phyloP scores from a whole-genome alignment of 176 grass and related monocot species.

The Melocanna baccifera region DNA sequence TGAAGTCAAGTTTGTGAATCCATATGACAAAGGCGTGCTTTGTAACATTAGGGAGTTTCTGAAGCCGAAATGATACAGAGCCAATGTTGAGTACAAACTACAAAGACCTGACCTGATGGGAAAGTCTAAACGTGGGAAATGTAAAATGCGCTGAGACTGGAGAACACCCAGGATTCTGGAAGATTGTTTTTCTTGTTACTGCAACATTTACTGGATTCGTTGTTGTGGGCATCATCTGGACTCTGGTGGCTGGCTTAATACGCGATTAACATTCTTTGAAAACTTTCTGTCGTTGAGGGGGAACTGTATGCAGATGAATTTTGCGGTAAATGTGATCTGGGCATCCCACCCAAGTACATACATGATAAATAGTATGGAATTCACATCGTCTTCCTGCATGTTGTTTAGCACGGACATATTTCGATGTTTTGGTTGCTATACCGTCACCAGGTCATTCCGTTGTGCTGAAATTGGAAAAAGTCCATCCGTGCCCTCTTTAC shows the following conservation, averaged over 20 bases:
- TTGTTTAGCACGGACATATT: background rate
- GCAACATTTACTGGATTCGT: constrained; percentile 11
- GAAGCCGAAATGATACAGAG: constrained; percentile 48
- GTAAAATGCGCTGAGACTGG: background rate
- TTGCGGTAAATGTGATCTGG: background rate
- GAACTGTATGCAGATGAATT: background rate
- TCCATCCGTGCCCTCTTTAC: too few relatives aligned
- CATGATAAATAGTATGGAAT: background rate
- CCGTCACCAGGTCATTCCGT: background rate
- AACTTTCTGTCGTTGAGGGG: background rate
- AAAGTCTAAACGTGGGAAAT: background rate
- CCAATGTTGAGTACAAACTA: constrained; percentile 7
- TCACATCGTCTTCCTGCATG: constrained; percentile 1
- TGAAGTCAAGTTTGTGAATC: constrained; percentile 71
- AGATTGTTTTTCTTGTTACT: constrained; percentile 20
- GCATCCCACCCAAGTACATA: background rate
- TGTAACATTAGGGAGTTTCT: constrained; percentile 78
- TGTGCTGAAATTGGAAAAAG: background rate
- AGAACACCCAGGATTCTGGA: background rate
- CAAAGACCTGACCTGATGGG: background rate
- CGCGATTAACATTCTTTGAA: constrained; percentile 21
- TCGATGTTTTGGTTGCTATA: background rate
- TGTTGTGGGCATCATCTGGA: constrained; percentile 12
- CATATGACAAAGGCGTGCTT: constrained; percentile 75
- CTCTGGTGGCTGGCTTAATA: background rate